These are phyloP conservation scores for Penicillium coffeae DNA, from an alignment of 495 filamentous ascomycete species.

Conservation along the genomic window DNA sequence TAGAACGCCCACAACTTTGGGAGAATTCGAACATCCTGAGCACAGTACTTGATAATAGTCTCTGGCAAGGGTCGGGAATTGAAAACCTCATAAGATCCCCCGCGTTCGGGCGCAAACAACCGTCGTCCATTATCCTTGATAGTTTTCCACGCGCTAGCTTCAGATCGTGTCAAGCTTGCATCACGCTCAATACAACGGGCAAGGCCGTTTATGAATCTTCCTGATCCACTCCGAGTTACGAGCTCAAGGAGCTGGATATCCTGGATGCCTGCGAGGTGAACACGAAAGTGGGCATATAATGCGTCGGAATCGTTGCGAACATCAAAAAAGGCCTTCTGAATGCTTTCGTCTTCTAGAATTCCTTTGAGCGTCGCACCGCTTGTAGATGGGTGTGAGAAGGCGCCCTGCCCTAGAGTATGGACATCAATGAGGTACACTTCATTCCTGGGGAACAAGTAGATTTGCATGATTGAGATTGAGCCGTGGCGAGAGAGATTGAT, in stretches of 20 bases:
- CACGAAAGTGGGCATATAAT: conserved; percentile 40
- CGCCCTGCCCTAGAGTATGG: conserved; percentile 33
- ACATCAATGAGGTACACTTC: conserved; percentile 50
- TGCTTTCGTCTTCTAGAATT: conserved; percentile 43
- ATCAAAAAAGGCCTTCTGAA: conserved; percentile 37
- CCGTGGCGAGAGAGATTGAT: conserved; percentile 44
- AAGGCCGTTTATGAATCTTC: conserved; percentile 33
- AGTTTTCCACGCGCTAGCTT: conserved; percentile 28
- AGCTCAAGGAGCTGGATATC: conserved; percentile 58
- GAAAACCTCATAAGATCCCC: conserved; percentile 45
- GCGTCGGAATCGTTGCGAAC: conserved; percentile 52
- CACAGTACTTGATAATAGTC: conserved; percentile 46
- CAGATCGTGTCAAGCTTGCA: conserved; percentile 9
- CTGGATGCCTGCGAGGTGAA: conserved; percentile 36
- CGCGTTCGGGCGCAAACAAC: conserved; percentile 37
- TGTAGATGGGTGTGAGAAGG: conserved; percentile 38
- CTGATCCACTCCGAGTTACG: conserved; percentile 27
- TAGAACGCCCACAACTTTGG: conserved; percentile 10
- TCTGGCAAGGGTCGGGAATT: conserved; percentile 40
- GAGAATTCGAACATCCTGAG: conserved; percentile 42
- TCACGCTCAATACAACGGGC: conserved; percentile 43
- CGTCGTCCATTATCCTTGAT: conserved; percentile 36
- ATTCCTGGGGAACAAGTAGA: conserved; percentile 22
- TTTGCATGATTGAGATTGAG: conserved; percentile 47
- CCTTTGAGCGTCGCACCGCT: conserved; percentile 38